Evolutionary conservation across 768 basidiomycete species (phyloP), one percentile per base, ranked within the genome.

Genomic region (Phanerochaete sordida): DNA sequence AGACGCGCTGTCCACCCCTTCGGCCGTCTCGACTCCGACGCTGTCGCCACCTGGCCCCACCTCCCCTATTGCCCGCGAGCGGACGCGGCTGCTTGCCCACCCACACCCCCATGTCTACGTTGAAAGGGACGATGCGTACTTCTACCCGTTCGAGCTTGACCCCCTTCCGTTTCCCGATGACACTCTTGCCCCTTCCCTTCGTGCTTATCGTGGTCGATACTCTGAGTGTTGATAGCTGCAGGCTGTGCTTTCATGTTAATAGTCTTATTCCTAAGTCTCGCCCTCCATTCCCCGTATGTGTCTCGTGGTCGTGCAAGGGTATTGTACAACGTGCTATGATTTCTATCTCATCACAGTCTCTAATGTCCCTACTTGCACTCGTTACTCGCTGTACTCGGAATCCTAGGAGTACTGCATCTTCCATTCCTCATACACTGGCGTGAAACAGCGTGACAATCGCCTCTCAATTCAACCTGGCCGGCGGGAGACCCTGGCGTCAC

Each of bases 101-200:
- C 68, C 81, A 56, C 84, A 84, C 68, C 68, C 81, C 57, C 84
- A 84, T 68, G 81, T 91, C 59, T 89, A 84, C 73, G 78, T 84
- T 71, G 81, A 82, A 67, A 76, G 78, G 68, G 76, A 84, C 76
- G 76, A 84, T 73, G 78, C 81, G 45, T 84, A 80, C 66, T 84
- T 86, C 74, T 82, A 82, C 68, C 79, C 80, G 37, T 87, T 87
- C 64, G 85, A 87, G 72, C 75, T 86, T 70, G 87, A 90, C 66
- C 83, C 88, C 37, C 81, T 88, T 58, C 88, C 90, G 48, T 90
- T 87, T 68, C 80, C 84, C 66, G 76, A 81, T 66, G 77, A 79
- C 65, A 68, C 66, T 71, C 74, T 71, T 76, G 74, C 47, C 35
- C 57, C 45, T 31, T 65, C 75, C 63, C 69, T 70, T 59, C 66